These are phyloP conservation scores for Cylindrotheca fusiformis DNA, from an alignment of 108 stramenopile species.

Conservation along the genomic window DNA sequence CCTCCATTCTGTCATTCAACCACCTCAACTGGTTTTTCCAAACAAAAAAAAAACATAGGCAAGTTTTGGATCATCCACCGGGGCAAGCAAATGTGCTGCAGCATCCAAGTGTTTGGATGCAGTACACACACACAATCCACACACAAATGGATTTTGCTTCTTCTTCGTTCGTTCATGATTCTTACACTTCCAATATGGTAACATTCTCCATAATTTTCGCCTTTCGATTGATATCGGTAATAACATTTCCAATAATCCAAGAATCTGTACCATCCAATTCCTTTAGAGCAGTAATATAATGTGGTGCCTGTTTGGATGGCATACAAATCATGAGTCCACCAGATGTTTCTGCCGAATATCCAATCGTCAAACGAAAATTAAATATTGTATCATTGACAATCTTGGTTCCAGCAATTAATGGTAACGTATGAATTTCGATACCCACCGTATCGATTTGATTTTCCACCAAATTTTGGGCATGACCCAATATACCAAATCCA, in stretches of 20 bases:
- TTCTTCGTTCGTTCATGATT: too few species aligned
- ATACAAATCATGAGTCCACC: slow-evolving; percentile 81
- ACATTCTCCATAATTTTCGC: slow-evolving; percentile 57
- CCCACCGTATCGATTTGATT: slow-evolving; percentile 67
- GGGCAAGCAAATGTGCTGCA: too few species aligned
- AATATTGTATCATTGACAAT: slow-evolving; percentile 60
- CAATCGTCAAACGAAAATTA: slow-evolving; percentile 67
- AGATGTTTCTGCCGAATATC: slow-evolving; percentile 84
- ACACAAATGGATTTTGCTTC: not conserved
- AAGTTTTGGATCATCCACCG: too few species aligned
- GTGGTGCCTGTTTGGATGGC: slow-evolving; percentile 57
- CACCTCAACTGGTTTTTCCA: too few species aligned
- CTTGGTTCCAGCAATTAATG: slow-evolving; percentile 60
- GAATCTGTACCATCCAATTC: slow-evolving; percentile 63
- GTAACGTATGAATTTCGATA: slow-evolving; percentile 75
- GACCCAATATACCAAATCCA: slow-evolving; percentile 83
- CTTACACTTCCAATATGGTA: slow-evolving; percentile 55
- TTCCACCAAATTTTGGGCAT: slow-evolving; percentile 83
- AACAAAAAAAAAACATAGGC: too few species aligned
- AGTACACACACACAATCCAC: too few species aligned
- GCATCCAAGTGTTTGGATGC: too few species aligned
- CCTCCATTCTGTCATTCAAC: too few species aligned
- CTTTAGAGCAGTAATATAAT: slow-evolving; percentile 55
- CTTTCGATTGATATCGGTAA: slow-evolving; percentile 50
- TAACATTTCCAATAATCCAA: slow-evolving; percentile 80